Base-by-base conservation (phyloP, 306 rosid species). In the Luffa acutangula region DNA sequence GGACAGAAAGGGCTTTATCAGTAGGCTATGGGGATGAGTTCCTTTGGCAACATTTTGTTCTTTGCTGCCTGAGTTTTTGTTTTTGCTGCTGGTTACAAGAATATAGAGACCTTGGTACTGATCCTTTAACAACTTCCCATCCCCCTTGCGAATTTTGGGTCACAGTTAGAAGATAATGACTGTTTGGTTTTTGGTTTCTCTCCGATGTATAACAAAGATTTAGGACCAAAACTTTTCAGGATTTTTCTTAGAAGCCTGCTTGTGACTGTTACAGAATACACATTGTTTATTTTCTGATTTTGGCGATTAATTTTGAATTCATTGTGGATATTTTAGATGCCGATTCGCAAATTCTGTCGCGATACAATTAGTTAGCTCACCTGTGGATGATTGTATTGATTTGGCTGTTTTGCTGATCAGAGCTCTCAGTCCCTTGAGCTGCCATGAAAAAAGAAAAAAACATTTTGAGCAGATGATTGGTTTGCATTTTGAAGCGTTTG, bases 21-120 rank as follows among this genome's bases (percentile, higher is more conserved):
- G 87, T 59, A 84, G 89, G 85, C 82, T 88, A 78, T 88, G 91
- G 91, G 65, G 89, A 63, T 84, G 85, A 88, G 97, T 49, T 48
- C 14, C 77, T 49, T 73, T 12, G 77, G 43, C 43, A 73, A 73
- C 21, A 14, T 49, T 73, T 73, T 49, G 7, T 48, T 66, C 33
- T 45, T 69, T 42, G 37, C 37, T 69, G 18, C 34, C 13, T 4
- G 9, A 39, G 34, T 9, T 42, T 69, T 69, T 67, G 36, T 21
- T 71, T 41, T 21, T 20, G 76, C 36, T 69, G 56, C 4, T 20
- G 52, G 54, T 43, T 43, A 10, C 34, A 70, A 43, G 51, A 43
- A n/a, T 43, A 18, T 43, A 18, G 25, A 12, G 58, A 45, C 57
- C 41, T 21, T 13, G 77, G 41, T 20, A 11, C 4, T 15, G 25